Evolutionary conservation across 2,329 filamentous ascomycete species (phyloP).

Genomic region (Talaromyces islandicus): DNA sequence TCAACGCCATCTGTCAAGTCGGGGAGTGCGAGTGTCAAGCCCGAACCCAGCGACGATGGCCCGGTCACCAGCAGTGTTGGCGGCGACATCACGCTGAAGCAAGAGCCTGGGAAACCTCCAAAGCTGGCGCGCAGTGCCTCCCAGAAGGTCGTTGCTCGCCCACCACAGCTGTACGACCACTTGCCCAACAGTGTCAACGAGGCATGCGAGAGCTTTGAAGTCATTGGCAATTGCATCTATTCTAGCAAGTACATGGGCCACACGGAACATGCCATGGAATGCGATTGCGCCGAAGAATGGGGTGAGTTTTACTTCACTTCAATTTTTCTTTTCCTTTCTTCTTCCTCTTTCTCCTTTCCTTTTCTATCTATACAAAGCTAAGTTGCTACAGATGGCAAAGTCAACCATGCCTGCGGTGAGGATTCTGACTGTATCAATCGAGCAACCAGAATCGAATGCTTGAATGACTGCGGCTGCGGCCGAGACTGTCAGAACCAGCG

Average conservation of each 20-base stretch:
- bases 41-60: slow-evolving; percentile 29
- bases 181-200: slow-evolving; percentile 73
- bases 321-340: too few relatives aligned
- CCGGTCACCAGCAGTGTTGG: slow-evolving; percentile 49
- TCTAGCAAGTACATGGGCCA: slow-evolving; percentile 85
- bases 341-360: background rate
- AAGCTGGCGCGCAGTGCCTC: slow-evolving; percentile 70
- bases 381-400: slow-evolving; percentile 35
- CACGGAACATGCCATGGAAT: slow-evolving; percentile 89
- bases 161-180: slow-evolving; percentile 64
- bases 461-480: slow-evolving; percentile 81
- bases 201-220: slow-evolving; percentile 68
- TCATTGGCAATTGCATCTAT: slow-evolving; percentile 82
- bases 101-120: slow-evolving; percentile 60
- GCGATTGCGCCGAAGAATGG: slow-evolving; percentile 92
- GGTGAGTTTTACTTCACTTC: slow-evolving; percentile 56
- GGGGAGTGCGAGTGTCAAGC: slow-evolving; percentile 22
- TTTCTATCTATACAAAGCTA: slow-evolving; percentile 20
- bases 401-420: slow-evolving; percentile 84
- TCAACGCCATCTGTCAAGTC: slow-evolving; percentile 14
- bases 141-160: slow-evolving; percentile 60
- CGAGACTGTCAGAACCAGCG: slow-evolving; percentile 86
- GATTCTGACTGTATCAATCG: slow-evolving; percentile 98
- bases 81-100: slow-evolving; percentile 57
- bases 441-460: slow-evolving; percentile 95